Conservation (phyloP, 305 asterid genomes). For the Fraxinus xanthoxyloides region DNA sequence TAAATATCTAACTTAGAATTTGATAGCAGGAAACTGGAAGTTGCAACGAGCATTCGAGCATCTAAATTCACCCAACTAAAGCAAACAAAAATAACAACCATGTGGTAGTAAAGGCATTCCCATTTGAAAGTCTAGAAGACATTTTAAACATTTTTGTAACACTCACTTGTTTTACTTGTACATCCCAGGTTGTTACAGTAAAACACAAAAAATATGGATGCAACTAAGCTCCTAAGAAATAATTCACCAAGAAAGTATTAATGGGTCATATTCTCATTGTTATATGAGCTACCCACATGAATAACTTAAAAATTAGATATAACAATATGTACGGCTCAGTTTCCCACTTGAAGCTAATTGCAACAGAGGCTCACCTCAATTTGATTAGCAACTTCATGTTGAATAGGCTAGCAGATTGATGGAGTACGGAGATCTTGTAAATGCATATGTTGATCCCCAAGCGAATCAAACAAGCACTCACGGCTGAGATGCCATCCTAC, state of each 20-base stretch:
- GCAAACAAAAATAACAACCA: neutral
- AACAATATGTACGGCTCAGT: neutral
- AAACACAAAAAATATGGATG: neutral
- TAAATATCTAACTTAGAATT: neutral
- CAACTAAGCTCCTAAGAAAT: neutral
- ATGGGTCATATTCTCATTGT: neutral
- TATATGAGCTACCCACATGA: neutral
- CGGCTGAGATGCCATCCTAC: constrained; percentile 90
- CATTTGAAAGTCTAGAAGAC: constrained; percentile 11
- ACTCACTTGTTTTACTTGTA: neutral
- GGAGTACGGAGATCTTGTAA: constrained; percentile 78
- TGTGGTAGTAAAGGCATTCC: neutral
- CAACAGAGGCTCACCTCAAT: constrained; percentile 62
- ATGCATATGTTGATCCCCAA: constrained; percentile 78
- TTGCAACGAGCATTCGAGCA: neutral
- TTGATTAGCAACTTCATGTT: constrained; percentile 87
- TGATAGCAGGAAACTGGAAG: neutral
- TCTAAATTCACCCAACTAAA: neutral
- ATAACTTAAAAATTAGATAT: neutral
- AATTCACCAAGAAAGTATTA: neutral
- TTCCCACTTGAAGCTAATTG: neutral
- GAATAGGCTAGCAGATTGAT: constrained; percentile 60
- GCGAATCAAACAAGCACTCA: constrained; percentile 84
- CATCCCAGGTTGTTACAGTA: neutral
- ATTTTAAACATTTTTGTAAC: neutral